Evolutionary conservation across 1,284 basidiomycete species (phyloP).

Genomic region (Leccinum ponderosum): DNA sequence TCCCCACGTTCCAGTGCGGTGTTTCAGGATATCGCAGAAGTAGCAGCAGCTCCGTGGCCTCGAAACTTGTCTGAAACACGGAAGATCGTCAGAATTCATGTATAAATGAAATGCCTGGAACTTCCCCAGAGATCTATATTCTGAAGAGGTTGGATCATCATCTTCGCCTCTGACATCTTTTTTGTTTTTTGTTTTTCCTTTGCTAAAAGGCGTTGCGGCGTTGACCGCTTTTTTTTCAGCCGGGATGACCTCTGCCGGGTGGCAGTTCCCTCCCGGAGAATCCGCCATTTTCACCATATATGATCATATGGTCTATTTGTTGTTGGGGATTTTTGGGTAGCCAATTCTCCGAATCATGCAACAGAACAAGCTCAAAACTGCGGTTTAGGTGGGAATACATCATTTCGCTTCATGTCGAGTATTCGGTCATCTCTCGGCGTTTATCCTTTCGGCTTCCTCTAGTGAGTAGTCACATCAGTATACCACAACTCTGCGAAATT

Average conservation of each 20-base stretch:
- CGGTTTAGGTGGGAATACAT: constrained; percentile 26
- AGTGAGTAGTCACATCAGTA: constrained; percentile 13
- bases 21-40: neutral
- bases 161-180: neutral
- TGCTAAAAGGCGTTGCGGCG: neutral
- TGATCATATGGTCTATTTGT: constrained; percentile 3
- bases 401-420: constrained; percentile 16
- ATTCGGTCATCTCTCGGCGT: constrained; percentile 13
- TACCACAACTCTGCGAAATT: neutral
- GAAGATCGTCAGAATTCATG: neutral
- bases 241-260: neutral
- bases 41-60: neutral
- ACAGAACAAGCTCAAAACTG: neutral
- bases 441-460: constrained; percentile 18
- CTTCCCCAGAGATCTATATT: neutral
- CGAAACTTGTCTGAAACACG: neutral
- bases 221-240: neutral
- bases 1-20: neutral
- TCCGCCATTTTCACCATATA: neutral
- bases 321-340: constrained; percentile 19
- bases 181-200: neutral
- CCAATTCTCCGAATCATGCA: neutral
- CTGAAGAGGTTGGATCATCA: neutral
- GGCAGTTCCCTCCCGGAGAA: neutral
- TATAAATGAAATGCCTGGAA: neutral